Base-by-base conservation (phyloP, 257 asterid species). In the Ocimum tenuiflorum region DNA sequence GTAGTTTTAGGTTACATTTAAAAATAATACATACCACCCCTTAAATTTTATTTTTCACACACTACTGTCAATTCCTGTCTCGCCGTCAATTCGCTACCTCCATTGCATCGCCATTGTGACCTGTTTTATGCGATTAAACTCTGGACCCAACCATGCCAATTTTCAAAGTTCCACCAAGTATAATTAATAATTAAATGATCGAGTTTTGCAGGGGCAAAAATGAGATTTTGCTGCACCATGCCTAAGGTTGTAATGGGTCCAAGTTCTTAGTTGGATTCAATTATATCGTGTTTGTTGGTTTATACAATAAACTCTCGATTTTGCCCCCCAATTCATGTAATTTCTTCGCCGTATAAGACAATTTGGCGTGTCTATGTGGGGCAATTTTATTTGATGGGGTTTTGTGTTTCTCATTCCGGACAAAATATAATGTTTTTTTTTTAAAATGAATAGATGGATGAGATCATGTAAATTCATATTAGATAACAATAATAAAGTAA, bases 241-340 rank as follows among this genome's bases (percentile, higher is more conserved):
- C 8, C 8, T 29, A 19, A 49, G 41, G 69, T 3, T 19, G 50
- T 23, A 14, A 17, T 35, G 45, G 52, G 53, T 24, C 13, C 56
- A 54, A 43, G 33, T 12, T 23, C 24, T 42, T 54, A 67, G 65
- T 57, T 55, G 57, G 72, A 39, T 27, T 33, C 51, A 15, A 23
- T 31, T 22, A 29, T 18, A 13, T 0, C 3, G 8, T 0, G 6
- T 33, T 27, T 20, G 11, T 33, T 64, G 35, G 35, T 64, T 15
- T 22, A 3, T 20, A 0, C 52, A 39, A 10, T 14, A 55, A 54
- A 11, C 72, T 56, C 38, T 38, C 0, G 2, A 4, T 19, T 59
- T 7, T 5, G 20, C n/a, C n/a, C 51, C 36, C 51, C 11, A 59
- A 19, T 10, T 14, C 8, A 11, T 38, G 10, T 0, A 19, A 20